Evolutionary conservation across 139 green algal species (phyloP), one percentile per base, ranked within the genome.

Genomic region (Pleodorina starrii): DNA sequence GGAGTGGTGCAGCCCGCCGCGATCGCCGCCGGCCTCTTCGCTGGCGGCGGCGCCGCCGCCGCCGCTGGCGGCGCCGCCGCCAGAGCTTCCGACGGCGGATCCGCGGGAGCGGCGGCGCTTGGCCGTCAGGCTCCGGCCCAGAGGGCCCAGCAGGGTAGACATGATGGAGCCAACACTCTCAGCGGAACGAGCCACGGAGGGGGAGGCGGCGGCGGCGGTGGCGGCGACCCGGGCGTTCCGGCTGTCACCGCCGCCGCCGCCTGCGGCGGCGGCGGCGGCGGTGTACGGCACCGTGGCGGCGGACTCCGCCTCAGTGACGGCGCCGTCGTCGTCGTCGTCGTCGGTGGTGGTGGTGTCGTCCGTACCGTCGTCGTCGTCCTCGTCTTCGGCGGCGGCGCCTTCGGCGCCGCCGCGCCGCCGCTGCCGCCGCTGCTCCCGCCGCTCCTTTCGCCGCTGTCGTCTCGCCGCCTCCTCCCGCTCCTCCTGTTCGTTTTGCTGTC

Each of bases 111-210:
- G 48, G 48, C 72, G 38, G 12, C 72, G 72, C 72, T 54, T 44
- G 68, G 35, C 38, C 19, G 36, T 76, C 1, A 76, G 19, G 32
- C 68, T 76, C 32, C 68, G 68, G 38, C 68, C 68, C 35, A 76
- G 36, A 2, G 68, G 68, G 35, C 68, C 68, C 14, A 76, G 19
- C 68, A 76, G 36, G 16, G 68, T 23, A 0, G 68, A 76, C 68
- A 76, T 76, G 32, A 76, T 76, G 32, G 32, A 76, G 2, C 3
- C 68, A n/a, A 76, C 68, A 32, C 68, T 76, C 38, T 76, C 68
- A 29, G 35, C 35, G 68, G 68, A 76, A 9, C 68, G 68, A 11
- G 35, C 17, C 16, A 76, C 68, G 35, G 27, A 38, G n/a, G 63
- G 21, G 32, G 27, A 19, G n/a, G 63, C 27, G 36, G 36, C 71